Evolutionary conservation across 208 protist genomes (phyloP).

Genomic region (Entamoeba moshkovskii): DNA sequence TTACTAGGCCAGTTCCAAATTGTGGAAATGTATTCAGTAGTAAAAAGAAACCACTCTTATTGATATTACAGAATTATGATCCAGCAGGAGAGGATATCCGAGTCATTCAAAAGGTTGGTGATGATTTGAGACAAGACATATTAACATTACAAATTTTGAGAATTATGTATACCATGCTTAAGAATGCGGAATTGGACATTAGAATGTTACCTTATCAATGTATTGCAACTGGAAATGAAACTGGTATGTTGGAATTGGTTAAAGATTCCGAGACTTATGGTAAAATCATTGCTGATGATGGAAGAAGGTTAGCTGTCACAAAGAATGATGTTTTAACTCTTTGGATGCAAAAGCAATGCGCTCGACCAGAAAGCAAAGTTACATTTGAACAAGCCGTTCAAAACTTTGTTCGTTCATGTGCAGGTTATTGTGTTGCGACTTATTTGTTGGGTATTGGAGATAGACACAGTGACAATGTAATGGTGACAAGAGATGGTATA

Average conservation of each 20-base stretch:
- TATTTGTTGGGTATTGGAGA: conserved; percentile 65
- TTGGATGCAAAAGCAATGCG: neutral
- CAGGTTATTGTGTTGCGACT: conserved; percentile 79
- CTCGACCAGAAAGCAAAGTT: neutral
- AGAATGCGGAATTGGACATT: conserved; percentile 34
- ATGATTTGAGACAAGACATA: conserved; percentile 55
- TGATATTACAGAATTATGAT: conserved; percentile 5
- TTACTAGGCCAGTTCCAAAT: neutral
- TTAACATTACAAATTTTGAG: conserved; percentile 50
- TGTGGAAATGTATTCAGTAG: neutral
- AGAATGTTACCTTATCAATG: conserved; percentile 43
- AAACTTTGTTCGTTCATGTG: conserved; percentile 69
- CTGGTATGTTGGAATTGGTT: conserved; percentile 57
- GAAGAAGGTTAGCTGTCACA: neutral
- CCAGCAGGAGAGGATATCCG: neutral
- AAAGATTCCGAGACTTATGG: conserved; percentile 45
- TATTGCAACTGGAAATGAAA: conserved; percentile 49
- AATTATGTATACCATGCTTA: conserved; percentile 45
- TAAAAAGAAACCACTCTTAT: conserved; percentile 1
- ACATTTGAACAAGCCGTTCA: neutral
- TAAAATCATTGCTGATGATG: conserved; percentile 31
- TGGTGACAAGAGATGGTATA: conserved; percentile 47
- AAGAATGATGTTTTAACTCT: conserved; percentile 13
- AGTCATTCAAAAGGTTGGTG: conserved; percentile 19
- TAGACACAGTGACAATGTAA: conserved; percentile 53